phyloP scores from a whole-genome alignment of 257 asterid species.

The Plantago elongata region DNA sequence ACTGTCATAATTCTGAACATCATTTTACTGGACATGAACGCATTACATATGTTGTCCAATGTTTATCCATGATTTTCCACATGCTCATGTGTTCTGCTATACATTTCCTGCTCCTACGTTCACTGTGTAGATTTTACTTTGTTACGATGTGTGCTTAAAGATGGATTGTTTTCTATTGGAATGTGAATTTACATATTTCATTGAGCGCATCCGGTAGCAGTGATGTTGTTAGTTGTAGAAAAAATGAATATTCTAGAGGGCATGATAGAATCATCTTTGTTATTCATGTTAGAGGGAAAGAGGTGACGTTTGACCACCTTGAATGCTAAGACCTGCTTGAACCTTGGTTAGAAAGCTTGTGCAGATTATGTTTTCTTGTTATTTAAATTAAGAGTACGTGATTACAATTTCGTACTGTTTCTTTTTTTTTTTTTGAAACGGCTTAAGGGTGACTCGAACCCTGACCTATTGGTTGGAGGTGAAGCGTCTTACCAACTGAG shows the following conservation, averaged over 20 bases:
- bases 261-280: neutral
- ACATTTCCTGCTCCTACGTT: constrained; percentile 9
- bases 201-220: neutral
- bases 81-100: constrained; percentile 7
- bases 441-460: too few relatives aligned
- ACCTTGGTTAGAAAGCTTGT: neutral
- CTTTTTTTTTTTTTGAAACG: too few relatives aligned
- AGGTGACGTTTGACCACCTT: neutral
- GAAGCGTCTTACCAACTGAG: too few relatives aligned
- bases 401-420: too few relatives aligned
- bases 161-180: too few relatives aligned
- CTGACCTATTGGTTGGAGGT: too few relatives aligned
- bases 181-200: constrained; percentile 3
- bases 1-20: constrained; percentile 11
- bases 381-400: neutral
- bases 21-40: neutral
- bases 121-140: too few relatives aligned
- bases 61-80: constrained; percentile 1
- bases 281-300: neutral
- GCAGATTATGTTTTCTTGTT: neutral
- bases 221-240: neutral
- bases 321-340: neutral
- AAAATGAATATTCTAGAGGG: constrained; percentile 1
- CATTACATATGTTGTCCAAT: constrained; percentile 9
- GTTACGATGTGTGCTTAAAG: too few relatives aligned